A percentile compares a stretch with the other conserved stretches of the same genome.
phyloP scores from a whole-genome alignment of 2,329 filamentous ascomycete genomes.

The Stachybotrys elegans region DNA sequence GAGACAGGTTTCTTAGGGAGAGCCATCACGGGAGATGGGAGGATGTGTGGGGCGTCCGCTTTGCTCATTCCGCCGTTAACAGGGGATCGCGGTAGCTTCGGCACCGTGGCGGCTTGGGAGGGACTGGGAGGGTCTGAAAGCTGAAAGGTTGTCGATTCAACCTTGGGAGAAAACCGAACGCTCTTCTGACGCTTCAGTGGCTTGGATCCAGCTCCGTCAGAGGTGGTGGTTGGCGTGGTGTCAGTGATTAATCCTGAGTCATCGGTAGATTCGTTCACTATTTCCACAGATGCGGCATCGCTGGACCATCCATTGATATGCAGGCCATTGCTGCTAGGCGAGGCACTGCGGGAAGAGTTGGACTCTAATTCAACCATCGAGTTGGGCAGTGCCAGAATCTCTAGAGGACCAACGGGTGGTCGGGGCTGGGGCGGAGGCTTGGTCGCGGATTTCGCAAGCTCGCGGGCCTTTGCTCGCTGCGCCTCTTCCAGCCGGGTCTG shows the following conservation, averaged over 20 bases:
- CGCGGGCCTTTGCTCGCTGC: slow-evolving; percentile 15
- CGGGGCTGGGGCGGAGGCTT: slow-evolving; percentile 2
- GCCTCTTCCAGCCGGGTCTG: slow-evolving; percentile 53
- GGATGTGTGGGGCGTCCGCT: background rate
- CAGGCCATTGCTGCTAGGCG: too few species aligned
- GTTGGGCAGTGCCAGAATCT: slow-evolving; percentile 52
- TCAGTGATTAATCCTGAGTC: too few species aligned
- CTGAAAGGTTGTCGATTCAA: slow-evolving; percentile 59
- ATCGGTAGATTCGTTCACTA: too few species aligned
- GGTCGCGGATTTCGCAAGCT: slow-evolving; percentile 10
- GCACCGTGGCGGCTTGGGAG: slow-evolving; percentile 20
- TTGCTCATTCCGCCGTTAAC: slow-evolving; percentile 7
- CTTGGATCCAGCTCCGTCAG: slow-evolving; percentile 15
- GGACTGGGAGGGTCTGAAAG: slow-evolving; percentile 47
- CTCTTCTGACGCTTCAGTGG: slow-evolving; percentile 49
- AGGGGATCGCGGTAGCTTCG: slow-evolving; percentile 7
- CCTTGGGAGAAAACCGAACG: slow-evolving; percentile 64
- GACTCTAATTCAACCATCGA: slow-evolving; percentile 25
- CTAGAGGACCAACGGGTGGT: slow-evolving; percentile 39
- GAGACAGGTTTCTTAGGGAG: too few species aligned
- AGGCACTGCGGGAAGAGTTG: too few species aligned
- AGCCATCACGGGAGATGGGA: background rate
- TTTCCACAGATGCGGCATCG: too few species aligned
- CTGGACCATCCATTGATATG: too few species aligned
- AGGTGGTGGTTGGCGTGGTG: slow-evolving; percentile 10